Evolutionary conservation across 192 early-diverging fungal species (phyloP), one percentile per base, ranked within the genome.

Genomic region (Coemansia sp.): DNA sequence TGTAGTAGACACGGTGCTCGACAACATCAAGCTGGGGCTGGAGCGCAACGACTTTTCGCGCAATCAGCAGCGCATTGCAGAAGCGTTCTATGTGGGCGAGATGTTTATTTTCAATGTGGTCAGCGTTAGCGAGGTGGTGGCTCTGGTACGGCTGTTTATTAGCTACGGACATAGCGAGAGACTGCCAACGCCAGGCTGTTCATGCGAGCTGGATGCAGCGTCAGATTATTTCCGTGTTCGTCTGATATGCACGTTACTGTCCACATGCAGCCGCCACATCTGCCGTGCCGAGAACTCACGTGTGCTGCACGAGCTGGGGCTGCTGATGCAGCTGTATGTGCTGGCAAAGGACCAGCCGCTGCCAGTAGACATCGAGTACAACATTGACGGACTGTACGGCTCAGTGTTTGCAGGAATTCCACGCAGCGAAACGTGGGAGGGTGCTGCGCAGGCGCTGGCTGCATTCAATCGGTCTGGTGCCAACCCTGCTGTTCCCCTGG

Each of bases 151-250:
- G 70, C 78, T 90, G 38, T 67, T 97, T 23, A 62, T 94, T 4
- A 81, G 85, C 6, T 82, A 88, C 6, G 97, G 97, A 13, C 93
- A 99, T 64, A 87, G 87, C 84, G 79, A 58, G 47, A 39, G 57
- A 11, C 51, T 72, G 79, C 51, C 84, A 67, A n/a, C 71, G 38
- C 60, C 82, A 30, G 55, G 80, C 52, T 49, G 81, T 55, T 68
- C 71, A 38, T 85, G 81, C 49, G 81, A 81, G 13, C 64, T 90
- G 5, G 97, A 99, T 61, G 80, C 86, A 5, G 82, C 88, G 12
- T 66, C 84, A 47, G 96, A 98, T 67, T 96, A 88, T 66, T 99
- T 99, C 83, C 86, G 97, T 20, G 81, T 94, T 14, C 86, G 94
- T 10, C 78, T 99, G 6, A 81, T 82, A 43, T 93, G 91, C 79